Evolutionary conservation across 768 basidiomycete species (phyloP).

Genomic region (Boletus bicolor): DNA sequence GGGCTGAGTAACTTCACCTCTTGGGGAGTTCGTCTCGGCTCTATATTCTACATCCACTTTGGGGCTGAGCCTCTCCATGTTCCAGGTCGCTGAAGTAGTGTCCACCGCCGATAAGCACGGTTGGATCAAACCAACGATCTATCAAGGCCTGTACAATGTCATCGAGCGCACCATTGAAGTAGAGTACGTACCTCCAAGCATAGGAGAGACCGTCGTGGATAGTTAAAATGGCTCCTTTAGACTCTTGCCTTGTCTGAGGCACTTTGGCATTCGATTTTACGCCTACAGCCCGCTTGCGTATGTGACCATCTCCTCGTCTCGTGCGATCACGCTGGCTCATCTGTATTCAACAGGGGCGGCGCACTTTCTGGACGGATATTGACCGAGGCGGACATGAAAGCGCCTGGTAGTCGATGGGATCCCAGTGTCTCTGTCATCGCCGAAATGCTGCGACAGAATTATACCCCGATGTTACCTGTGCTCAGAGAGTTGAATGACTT

Average conservation of each 20-base stretch:
- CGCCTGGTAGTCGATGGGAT: conserved; percentile 11
- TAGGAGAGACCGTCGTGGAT: no score
- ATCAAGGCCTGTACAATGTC: conserved; percentile 49
- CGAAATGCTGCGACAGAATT: not conserved
- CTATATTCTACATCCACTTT: not conserved
- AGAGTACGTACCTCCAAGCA: conserved; percentile 2
- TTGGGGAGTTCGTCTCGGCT: conserved; percentile 29
- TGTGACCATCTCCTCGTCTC: not conserved
- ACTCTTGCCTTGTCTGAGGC: conserved; percentile 42
- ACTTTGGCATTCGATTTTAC: conserved; percentile 41
- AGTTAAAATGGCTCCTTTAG: not conserved
- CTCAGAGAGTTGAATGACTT: conserved; percentile 16
- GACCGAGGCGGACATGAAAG: conserved; percentile 4
- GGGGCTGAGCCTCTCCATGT: not conserved
- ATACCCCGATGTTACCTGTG: conserved; percentile 11
- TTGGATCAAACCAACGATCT: conserved; percentile 48
- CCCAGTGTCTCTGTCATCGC: conserved; percentile 2
- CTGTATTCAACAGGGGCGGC: conserved; percentile 7
- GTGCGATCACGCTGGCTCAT: not conserved
- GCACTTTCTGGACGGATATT: conserved; percentile 10
- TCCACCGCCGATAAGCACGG: conserved; percentile 41
- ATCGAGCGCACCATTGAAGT: conserved; percentile 34
- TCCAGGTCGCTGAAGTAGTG: conserved; percentile 42
- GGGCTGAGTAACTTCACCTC: conserved; percentile 17
- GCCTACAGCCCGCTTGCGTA: conserved; percentile 26